These are phyloP conservation scores for Thermoascus crustaceus DNA, from an alignment of 2,329 filamentous ascomycete genomes.

Conservation along the genomic window DNA sequence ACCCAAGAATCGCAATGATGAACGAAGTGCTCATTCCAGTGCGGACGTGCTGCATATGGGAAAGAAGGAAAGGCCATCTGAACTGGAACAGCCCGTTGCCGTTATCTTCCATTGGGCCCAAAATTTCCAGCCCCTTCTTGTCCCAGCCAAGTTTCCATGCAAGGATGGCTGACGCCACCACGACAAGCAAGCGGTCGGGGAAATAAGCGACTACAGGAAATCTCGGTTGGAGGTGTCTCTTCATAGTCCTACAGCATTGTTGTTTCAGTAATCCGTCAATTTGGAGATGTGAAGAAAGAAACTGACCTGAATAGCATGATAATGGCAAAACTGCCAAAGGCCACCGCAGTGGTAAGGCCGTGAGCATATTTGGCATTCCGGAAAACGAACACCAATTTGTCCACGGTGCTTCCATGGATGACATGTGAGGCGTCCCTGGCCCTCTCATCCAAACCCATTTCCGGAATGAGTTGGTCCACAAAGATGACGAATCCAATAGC, in stretches of 20 bases:
- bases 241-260: conserved; percentile 56
- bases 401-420: conserved; percentile 74
- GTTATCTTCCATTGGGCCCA: conserved; percentile 70
- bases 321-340: conserved; percentile 69
- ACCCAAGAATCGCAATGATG: conserved; percentile 88
- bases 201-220: conserved; percentile 78
- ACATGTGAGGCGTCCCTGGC: conserved; percentile 57
- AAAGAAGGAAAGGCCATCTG: conserved; percentile 72
- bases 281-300: conserved; percentile 1
- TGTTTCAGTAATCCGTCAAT: background rate
- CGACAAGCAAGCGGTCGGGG: conserved; percentile 84
- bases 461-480: conserved; percentile 87
- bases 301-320: conserved; percentile 83
- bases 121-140: conserved; percentile 66
- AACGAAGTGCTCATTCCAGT: conserved; percentile 87
- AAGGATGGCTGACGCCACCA: conserved; percentile 73
- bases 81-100: conserved; percentile 68
- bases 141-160: conserved; percentile 74
- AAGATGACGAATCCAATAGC: conserved; percentile 95
- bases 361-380: conserved; percentile 60
- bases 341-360: conserved; percentile 65
- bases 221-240: conserved; percentile 68
- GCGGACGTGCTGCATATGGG: conserved; percentile 72
- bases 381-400: conserved; percentile 75
- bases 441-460: conserved; percentile 64